Evolutionary conservation across 148 eudicot genomes (phyloP).

Genomic region (Spergularia bocconei): DNA sequence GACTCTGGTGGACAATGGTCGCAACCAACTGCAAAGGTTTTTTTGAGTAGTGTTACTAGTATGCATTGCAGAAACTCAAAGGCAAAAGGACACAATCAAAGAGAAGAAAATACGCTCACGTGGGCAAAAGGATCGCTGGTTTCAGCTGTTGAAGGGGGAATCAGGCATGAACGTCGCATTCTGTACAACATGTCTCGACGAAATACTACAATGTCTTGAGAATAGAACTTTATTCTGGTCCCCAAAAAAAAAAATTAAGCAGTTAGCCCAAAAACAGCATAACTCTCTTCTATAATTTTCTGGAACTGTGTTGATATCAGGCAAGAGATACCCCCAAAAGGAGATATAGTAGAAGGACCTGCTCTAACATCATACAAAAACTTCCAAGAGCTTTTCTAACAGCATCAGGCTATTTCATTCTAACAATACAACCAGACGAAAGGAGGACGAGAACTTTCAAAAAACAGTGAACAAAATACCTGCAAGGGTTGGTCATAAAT

Average conservation of each 20-base stretch:
- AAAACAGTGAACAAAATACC: slow-evolving; percentile 32
- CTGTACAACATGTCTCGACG: slow-evolving; percentile 86
- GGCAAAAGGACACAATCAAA: background rate
- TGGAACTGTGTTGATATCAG: slow-evolving; percentile 3
- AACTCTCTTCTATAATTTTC: background rate
- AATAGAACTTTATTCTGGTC: slow-evolving; percentile 77
- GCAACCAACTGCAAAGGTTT: slow-evolving; percentile 90
- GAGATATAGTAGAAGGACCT: background rate
- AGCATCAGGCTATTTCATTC: background rate
- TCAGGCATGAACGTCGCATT: slow-evolving; percentile 90
- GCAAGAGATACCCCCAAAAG: background rate
- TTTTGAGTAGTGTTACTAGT: background rate
- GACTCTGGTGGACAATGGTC: slow-evolving; percentile 91
- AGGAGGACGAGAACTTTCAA: background rate
- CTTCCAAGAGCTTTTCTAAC: background rate
- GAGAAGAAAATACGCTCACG: slow-evolving; percentile 42
- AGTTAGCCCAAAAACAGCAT: background rate
- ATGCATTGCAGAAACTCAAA: background rate
- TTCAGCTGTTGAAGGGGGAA: slow-evolving; percentile 80
- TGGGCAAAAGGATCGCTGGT: slow-evolving; percentile 90
- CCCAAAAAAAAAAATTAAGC: slow-evolving; percentile 4
- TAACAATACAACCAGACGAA: background rate
- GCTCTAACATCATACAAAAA: background rate
- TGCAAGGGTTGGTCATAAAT: slow-evolving; percentile 90
- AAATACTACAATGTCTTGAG: slow-evolving; percentile 86